Conservation (phyloP, 116 monocot genomes). For the Papilionanthe hybrid region DNA sequence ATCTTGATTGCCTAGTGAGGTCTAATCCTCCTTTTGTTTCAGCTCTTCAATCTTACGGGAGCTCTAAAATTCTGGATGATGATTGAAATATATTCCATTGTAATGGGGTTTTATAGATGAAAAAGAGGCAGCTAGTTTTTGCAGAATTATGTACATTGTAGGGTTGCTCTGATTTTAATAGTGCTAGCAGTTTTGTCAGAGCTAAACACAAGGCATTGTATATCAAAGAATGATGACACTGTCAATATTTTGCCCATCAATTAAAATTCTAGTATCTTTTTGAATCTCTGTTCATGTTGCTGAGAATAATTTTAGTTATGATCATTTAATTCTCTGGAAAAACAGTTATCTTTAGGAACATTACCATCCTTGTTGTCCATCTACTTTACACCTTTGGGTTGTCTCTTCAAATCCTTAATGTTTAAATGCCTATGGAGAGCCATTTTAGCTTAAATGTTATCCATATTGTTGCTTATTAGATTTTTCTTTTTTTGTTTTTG, state of each 20-base stretch:
- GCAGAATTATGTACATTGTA: constrained; percentile 24
- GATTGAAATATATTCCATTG: background rate
- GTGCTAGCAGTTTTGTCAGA: background rate
- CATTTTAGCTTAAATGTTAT: background rate
- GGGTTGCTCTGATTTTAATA: constrained; percentile 13
- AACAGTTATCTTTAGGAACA: background rate
- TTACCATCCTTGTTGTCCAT: background rate
- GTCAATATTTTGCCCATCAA: constrained; percentile 7
- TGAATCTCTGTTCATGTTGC: background rate
- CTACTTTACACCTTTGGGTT: background rate
- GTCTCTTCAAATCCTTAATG: background rate
- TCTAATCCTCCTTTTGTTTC: background rate
- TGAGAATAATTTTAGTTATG: background rate
- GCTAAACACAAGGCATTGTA: constrained; percentile 10
- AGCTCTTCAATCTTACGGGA: background rate
- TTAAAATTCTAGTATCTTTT: background rate
- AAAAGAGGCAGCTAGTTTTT: constrained; percentile 8
- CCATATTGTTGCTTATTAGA: background rate
- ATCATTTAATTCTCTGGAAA: background rate
- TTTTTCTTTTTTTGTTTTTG: background rate
- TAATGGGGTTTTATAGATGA: constrained; percentile 1
- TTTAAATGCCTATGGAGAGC: background rate
- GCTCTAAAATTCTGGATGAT: background rate
- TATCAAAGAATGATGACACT: constrained; percentile 1
- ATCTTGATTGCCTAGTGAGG: background rate